These are phyloP conservation scores for Datisca glomerata DNA, from an alignment of 306 rosid species.

Conservation along the genomic window DNA sequence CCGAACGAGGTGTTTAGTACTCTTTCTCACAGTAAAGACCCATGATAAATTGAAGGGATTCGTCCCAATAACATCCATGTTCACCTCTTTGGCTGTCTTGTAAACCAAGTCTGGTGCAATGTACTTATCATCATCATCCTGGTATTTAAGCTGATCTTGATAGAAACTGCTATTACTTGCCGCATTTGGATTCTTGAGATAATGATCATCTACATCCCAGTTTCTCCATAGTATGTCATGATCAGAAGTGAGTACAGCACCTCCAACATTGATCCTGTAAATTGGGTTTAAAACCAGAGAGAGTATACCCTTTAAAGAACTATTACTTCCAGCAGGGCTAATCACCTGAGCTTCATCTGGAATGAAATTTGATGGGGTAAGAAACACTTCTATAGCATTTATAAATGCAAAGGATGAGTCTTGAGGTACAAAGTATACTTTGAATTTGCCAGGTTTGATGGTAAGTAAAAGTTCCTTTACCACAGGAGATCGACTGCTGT, in stretches of 20 bases:
- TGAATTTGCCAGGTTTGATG: constrained; percentile 1
- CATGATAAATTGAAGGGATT: constrained; percentile 11
- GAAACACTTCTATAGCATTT: constrained; percentile 43
- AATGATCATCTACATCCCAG: constrained; percentile 11
- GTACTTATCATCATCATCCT: background rate
- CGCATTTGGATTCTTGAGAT: background rate
- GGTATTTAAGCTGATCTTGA: background rate
- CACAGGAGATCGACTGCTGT: constrained; percentile 1
- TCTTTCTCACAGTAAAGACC: constrained; percentile 11
- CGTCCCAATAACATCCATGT: rapidly evolving
- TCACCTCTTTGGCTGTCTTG: constrained; percentile 13
- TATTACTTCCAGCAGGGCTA: constrained; percentile 1
- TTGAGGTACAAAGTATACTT: constrained; percentile 17
- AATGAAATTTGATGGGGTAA: constrained; percentile 11
- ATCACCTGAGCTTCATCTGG: background rate
- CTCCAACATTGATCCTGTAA: constrained; percentile 38
- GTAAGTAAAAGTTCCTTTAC: constrained; percentile 21
- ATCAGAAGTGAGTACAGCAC: background rate
- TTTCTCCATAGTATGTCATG: constrained; percentile 11
- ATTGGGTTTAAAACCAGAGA: constrained; percentile 10
- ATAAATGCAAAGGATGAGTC: constrained; percentile 32
- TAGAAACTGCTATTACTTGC: background rate
- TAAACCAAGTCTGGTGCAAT: constrained; percentile 13
- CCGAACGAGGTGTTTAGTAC: constrained; percentile 16
- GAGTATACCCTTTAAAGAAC: background rate